Evolutionary conservation across 345 rosid species (phyloP).

Genomic region (Ceriops tagal): DNA sequence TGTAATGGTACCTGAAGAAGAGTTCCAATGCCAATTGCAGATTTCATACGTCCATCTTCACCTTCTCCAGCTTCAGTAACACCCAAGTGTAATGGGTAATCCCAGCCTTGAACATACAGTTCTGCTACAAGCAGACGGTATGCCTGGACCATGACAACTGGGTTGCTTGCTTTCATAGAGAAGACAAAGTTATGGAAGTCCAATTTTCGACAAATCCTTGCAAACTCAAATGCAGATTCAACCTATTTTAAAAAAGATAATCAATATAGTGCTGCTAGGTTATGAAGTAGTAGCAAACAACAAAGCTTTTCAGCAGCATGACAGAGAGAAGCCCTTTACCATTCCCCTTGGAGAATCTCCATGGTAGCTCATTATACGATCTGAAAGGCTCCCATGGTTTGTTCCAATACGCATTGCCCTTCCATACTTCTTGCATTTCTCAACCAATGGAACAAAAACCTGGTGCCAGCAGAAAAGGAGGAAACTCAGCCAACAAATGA

Average conservation of each 20-base stretch:
- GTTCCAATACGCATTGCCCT: constrained; percentile 99
- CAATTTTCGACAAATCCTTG: constrained; percentile 85
- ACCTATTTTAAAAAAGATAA: constrained; percentile 51
- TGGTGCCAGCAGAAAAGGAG: constrained; percentile 18
- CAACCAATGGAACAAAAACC: constrained; percentile 96
- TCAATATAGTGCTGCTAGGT: constrained; percentile 18
- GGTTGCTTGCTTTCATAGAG: constrained; percentile 99
- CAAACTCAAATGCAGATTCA: constrained; percentile 99
- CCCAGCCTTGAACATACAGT: constrained; percentile 97
- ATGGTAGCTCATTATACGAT: constrained; percentile 96
- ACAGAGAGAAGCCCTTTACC: constrained; percentile 43
- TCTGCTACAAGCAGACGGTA: constrained; percentile 91
- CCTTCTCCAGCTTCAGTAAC: constrained; percentile 99
- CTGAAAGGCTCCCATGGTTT: constrained; percentile 98
- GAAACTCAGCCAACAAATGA: background rate
- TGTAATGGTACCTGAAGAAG: constrained; percentile 71
- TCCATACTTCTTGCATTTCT: constrained; percentile 94
- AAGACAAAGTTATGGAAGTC: constrained; percentile 94
- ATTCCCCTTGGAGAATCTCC: constrained; percentile 99
- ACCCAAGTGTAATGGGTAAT: constrained; percentile 95
- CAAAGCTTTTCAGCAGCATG: constrained; percentile 13
- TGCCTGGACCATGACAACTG: constrained; percentile 96
- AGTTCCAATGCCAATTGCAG: constrained; percentile 96
- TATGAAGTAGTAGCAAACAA: constrained; percentile 15
- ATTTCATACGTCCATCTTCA: constrained; percentile 98